Evolutionary conservation across 176 grass and related monocot genomes (phyloP), one percentile per base, ranked within the genome.

Genomic region (Oryza glaberrima): DNA sequence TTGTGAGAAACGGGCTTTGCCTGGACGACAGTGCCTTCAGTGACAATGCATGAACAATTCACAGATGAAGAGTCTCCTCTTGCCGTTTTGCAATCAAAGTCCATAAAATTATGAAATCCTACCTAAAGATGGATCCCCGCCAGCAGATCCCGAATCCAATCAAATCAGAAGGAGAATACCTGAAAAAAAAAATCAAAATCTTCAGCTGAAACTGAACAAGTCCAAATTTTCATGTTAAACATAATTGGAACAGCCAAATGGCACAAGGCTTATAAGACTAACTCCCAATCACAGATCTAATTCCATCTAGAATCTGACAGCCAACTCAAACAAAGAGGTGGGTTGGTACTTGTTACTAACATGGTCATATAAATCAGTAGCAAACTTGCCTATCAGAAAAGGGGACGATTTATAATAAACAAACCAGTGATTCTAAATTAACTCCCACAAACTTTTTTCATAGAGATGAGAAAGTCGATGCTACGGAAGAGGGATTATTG

Each of bases 31-130:
- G 84, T 67, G 65, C 60, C 38, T 52, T 88, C 85, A 75, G 49
- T 81, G 68, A 69, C 63, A 81, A 83, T 56, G 51, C 20, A 36
- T 11, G 58, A 79, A 90, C 43, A 19, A 81, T 81, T 81, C 17
- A 92, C 75, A 56, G 76, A 73, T 56, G 89, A 90, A 70, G 77
- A 90, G 23, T 82, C 82, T 88, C 77, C 73, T 78, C 52, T 87
- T 88, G 38, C 67, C 56, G 87, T 90, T 44, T 72, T 89, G 85
- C 74, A 98, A 77, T 93, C 91, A 76, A 92, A 93, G 91, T 68
- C 96, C 96, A 98, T 98, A 95, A 94, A 98, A 93, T 61, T 73
- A 43, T 63, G 43, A 76, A 75, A 75, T 65, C 76, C 69, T 41
- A 48, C 30, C 48, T 78, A 44, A 14, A 73, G 78, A 65, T 20